Conservation (phyloP, 768 basidiomycete genomes). For the Rhodosporidiobolus odoratus region DNA sequence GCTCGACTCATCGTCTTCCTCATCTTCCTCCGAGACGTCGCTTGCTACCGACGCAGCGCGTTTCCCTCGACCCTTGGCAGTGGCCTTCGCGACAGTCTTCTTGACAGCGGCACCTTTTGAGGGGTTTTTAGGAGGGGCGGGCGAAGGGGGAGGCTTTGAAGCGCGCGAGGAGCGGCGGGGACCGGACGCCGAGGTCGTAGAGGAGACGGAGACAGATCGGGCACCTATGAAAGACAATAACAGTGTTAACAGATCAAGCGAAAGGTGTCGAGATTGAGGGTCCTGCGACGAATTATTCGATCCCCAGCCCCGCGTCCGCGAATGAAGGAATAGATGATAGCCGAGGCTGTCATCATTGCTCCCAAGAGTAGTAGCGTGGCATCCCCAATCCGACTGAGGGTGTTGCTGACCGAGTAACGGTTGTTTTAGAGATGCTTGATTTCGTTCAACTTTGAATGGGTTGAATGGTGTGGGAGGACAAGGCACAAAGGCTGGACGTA, state of each 20-base stretch:
- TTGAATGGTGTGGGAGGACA: not conserved
- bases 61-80: not conserved
- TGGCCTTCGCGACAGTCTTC: not conserved
- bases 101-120: too few species aligned
- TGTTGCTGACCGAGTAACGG: too few species aligned
- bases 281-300: too few species aligned
- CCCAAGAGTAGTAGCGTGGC: too few species aligned
- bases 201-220: conserved; percentile 13
- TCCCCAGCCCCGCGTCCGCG: too few species aligned
- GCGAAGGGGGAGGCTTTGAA: conserved; percentile 8
- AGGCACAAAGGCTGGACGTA: not conserved
- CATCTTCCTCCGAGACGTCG: conserved; percentile 5
- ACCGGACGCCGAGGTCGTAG: not conserved
- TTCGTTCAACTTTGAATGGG: not conserved
- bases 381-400: too few species aligned
- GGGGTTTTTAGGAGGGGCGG: not conserved
- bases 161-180: conserved; percentile 29
- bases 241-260: too few species aligned
- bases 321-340: too few species aligned
- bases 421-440: too few species aligned
- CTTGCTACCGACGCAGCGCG: not conserved
- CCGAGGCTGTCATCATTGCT: too few species aligned
- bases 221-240: conserved; percentile 5
- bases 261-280: not conserved
- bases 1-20: conserved; percentile 15